Evolutionary conservation across 768 basidiomycete species (phyloP).

Genomic region (Podaxis sp.): DNA sequence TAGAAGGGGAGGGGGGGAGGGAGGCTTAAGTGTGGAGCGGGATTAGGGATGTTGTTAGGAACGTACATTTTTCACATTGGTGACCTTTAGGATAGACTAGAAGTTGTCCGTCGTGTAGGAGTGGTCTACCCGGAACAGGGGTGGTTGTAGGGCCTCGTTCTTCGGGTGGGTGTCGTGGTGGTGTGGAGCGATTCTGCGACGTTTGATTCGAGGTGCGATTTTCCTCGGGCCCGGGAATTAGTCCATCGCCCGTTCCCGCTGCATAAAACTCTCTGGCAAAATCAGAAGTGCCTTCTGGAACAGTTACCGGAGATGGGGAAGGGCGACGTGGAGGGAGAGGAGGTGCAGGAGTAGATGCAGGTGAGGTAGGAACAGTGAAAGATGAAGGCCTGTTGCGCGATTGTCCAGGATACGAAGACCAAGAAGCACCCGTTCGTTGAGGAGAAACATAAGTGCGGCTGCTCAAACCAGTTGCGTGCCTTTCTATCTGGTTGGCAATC

Average conservation of each 20-base stretch:
- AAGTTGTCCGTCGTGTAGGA: constrained; percentile 55
- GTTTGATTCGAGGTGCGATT: background rate
- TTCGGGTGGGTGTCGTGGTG: constrained; percentile 23
- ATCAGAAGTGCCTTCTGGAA: constrained; percentile 32
- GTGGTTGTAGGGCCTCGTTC: constrained; percentile 60
- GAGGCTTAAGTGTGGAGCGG: too few species aligned
- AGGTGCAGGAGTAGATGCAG: background rate
- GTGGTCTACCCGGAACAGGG: constrained; percentile 64
- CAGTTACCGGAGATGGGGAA: constrained; percentile 14
- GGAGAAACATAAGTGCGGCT: background rate
- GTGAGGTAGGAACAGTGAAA: background rate
- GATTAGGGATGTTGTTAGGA: background rate
- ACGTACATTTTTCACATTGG: constrained; percentile 65
- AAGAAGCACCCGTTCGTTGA: background rate
- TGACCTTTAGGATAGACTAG: constrained; percentile 67
- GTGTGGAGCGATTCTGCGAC: background rate
- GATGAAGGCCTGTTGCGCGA: background rate
- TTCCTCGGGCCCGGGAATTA: background rate
- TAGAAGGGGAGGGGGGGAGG: constrained; percentile 18
- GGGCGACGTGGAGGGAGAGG: constrained; percentile 21
- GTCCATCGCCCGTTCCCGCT: constrained; percentile 32
- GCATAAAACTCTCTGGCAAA: constrained; percentile 65
- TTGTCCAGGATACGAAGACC: constrained; percentile 1
- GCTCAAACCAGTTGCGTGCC: background rate
- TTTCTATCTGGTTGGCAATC: background rate